These are phyloP conservation scores for Mallotus nudiflorus DNA, from an alignment of 345 rosid species.

Conservation along the genomic window DNA sequence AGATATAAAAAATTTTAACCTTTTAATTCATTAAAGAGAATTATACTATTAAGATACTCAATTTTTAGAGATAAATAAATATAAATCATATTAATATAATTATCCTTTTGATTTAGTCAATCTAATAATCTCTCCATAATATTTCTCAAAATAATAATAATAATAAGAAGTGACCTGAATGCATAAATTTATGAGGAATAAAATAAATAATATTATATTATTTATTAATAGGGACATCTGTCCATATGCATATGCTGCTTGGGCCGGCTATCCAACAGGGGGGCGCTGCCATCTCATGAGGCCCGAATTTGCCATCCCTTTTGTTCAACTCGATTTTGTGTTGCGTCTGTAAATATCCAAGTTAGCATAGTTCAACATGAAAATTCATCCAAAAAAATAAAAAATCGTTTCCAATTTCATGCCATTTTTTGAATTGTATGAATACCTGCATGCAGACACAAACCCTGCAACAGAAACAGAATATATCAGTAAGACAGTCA, in stretches of 20 bases:
- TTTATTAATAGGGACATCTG: too few species aligned
- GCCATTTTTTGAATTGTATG: constrained; percentile 12
- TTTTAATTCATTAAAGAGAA: too few species aligned
- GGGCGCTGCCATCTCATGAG: constrained; percentile 76
- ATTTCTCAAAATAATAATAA: too few species aligned
- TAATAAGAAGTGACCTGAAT: too few species aligned
- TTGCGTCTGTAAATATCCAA: constrained; percentile 61
- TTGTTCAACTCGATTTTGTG: constrained; percentile 98
- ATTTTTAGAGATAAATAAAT: too few species aligned
- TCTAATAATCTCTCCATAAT: too few species aligned
- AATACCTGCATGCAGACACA: constrained; percentile 99
- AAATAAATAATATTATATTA: too few species aligned
- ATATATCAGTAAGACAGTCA: constrained; percentile 25
- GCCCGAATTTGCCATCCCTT: constrained; percentile 90
- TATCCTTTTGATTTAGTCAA: too few species aligned
- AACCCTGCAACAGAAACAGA: constrained; percentile 52
- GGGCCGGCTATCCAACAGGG: constrained; percentile 73
- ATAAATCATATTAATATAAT: too few species aligned
- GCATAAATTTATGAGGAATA: too few species aligned
- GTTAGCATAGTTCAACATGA: constrained; percentile 2
- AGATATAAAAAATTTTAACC: too few species aligned
- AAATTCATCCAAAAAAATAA: neutral
- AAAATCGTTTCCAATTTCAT: neutral
- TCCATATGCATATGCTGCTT: constrained; percentile 39
- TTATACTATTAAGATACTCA: too few species aligned